Conservation (phyloP, 768 basidiomycete species). For the Agrocybe praecox region DNA sequence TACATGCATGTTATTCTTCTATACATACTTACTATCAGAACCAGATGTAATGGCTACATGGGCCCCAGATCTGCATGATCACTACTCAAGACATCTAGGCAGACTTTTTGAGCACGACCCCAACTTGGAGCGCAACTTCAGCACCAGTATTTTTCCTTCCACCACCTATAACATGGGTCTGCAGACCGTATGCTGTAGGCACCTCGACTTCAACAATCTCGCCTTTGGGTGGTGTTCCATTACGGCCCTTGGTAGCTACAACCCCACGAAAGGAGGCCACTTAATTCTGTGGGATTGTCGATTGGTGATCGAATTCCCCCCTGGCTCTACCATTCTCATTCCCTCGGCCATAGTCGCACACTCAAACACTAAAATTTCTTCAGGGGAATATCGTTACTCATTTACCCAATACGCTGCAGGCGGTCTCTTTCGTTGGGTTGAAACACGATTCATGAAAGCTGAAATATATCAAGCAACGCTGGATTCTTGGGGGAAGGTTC, state of each 20-base stretch:
- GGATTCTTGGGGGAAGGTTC: neutral
- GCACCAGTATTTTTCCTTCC: neutral
- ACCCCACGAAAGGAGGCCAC: constrained; percentile 13
- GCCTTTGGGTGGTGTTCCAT: neutral
- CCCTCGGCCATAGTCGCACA: neutral
- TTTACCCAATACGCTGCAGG: constrained; percentile 24
- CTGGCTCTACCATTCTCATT: constrained; percentile 2
- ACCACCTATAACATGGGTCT: neutral
- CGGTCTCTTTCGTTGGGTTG: constrained; percentile 20
- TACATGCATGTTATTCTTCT: neutral
- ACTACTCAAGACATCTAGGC: neutral
- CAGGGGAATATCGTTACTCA: constrained; percentile 13
- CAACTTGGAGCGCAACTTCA: neutral
- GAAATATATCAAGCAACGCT: neutral
- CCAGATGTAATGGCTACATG: constrained; percentile 6
- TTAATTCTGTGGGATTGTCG: neutral
- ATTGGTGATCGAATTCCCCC: neutral
- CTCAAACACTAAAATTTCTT: constrained; percentile 7
- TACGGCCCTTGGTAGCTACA: neutral
- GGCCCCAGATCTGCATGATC: constrained; percentile 3
- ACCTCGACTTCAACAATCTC: neutral
- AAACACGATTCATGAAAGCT: constrained; percentile 4
- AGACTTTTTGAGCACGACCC: constrained; percentile 2
- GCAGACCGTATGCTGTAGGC: neutral
- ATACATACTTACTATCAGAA: neutral